Evolutionary conservation across 192 early-diverging fungal species (phyloP).

Genomic region (Backusella psychrophila): DNA sequence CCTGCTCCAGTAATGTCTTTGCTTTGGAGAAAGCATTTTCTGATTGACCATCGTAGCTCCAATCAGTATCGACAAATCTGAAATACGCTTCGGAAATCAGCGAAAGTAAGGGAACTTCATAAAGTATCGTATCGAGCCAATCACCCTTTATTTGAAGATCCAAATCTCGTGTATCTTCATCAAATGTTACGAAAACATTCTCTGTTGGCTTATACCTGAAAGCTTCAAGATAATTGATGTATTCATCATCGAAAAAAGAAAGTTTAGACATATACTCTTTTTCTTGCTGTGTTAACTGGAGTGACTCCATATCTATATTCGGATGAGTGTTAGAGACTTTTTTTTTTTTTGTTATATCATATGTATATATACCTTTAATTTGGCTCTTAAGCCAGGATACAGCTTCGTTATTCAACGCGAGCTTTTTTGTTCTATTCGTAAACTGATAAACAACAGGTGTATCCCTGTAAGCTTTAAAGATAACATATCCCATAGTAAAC

Average conservation of each 20-base stretch:
- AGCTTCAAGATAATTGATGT: constrained; percentile 53
- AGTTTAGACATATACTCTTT: constrained; percentile 39
- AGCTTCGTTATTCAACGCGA: constrained; percentile 39
- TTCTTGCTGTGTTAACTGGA: constrained; percentile 41
- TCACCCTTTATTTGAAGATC: constrained; percentile 51
- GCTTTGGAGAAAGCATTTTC: constrained; percentile 54
- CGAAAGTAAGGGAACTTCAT: constrained; percentile 69
- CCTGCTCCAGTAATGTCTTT: constrained; percentile 40
- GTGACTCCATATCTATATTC: constrained; percentile 38
- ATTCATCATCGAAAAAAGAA: constrained; percentile 56
- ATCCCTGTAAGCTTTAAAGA: constrained; percentile 65
- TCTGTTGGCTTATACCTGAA: constrained; percentile 53
- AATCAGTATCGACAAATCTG: constrained; percentile 64
- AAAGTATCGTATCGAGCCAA: constrained; percentile 72
- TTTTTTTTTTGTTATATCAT: not conserved
- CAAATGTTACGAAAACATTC: constrained; percentile 40
- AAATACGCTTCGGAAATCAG: constrained; percentile 71
- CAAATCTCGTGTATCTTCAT: constrained; percentile 19
- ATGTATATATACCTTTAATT: constrained; percentile 26
- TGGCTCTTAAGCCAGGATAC: constrained; percentile 39
- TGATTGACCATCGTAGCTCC: constrained; percentile 60
- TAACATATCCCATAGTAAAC: constrained; percentile 78
- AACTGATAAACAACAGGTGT: constrained; percentile 60
- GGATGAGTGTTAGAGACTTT: not conserved
- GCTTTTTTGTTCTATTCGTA: constrained; percentile 55